Conservation (phyloP, 441 rosid genomes). For the Rhodomyrtus psidioides region DNA sequence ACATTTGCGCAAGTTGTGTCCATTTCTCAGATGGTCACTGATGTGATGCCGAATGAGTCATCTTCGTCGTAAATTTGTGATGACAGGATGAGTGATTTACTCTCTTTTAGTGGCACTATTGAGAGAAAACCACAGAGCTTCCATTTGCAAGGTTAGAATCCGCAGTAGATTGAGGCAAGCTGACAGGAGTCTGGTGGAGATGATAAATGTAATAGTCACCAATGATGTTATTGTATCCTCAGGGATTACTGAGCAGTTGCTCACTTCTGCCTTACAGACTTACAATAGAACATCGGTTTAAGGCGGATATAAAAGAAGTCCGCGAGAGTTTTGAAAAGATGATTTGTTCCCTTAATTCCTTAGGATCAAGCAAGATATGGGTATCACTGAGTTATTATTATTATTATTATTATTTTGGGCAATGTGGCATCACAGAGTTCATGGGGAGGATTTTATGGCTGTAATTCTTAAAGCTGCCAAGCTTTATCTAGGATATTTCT, state of each 20-base stretch:
- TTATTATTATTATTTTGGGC: no score
- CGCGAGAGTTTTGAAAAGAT: background rate
- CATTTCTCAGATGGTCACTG: background rate
- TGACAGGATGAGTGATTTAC: background rate
- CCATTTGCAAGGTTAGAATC: background rate
- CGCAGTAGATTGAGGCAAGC: background rate
- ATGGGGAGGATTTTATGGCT: background rate
- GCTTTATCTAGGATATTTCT: background rate
- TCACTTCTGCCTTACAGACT: background rate
- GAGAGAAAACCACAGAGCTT: background rate
- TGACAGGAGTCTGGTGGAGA: background rate
- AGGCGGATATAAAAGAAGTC: background rate
- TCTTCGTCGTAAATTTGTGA: background rate
- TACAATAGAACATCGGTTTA: background rate
- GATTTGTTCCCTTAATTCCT: background rate
- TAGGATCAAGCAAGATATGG: background rate
- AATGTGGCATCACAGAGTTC: background rate
- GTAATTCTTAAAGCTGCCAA: background rate
- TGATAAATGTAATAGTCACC: background rate
- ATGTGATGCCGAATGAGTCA: background rate
- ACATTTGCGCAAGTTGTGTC: background rate
- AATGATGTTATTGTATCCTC: background rate
- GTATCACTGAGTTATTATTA: no score
- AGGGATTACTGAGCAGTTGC: background rate
- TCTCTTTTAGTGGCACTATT: background rate